Conservation (phyloP, 768 basidiomycete species). For the Trametes maxima region DNA sequence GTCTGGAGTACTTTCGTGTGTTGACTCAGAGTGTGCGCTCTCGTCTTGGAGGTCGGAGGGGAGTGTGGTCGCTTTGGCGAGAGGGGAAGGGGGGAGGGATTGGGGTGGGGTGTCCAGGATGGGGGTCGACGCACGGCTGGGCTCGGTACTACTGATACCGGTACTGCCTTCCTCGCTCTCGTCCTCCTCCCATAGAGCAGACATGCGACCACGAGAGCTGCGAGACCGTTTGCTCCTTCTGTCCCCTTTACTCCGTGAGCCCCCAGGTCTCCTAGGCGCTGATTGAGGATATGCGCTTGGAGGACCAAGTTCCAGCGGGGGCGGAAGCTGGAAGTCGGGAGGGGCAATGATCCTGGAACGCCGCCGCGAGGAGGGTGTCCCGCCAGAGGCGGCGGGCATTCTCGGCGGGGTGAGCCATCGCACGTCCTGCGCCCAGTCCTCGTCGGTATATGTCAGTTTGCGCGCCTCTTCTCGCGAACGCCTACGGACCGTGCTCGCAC, state of each 20-base stretch:
- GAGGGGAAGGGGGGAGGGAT: slow-evolving; percentile 17
- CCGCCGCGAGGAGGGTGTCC: slow-evolving; percentile 9
- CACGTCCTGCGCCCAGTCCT: slow-evolving; percentile 71
- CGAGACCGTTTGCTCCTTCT: slow-evolving; percentile 26
- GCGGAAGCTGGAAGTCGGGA: slow-evolving; percentile 18
- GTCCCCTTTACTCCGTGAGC: slow-evolving; percentile 21
- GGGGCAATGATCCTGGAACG: slow-evolving; percentile 7
- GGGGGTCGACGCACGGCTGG: slow-evolving; percentile 29
- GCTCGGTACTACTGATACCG: slow-evolving; percentile 28
- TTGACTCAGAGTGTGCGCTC: slow-evolving; percentile 19
- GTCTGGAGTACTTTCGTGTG: slow-evolving; percentile 27
- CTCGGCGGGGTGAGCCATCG: slow-evolving; percentile 56
- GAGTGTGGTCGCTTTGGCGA: slow-evolving; percentile 9
- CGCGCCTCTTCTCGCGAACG: slow-evolving; percentile 12
- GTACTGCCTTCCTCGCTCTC: slow-evolving; percentile 36
- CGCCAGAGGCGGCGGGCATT: slow-evolving; percentile 17
- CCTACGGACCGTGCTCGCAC: slow-evolving; percentile 13
- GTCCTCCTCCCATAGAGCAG: slow-evolving; percentile 42
- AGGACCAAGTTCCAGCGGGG: slow-evolving; percentile 8
- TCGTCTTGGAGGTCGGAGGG: slow-evolving; percentile 10
- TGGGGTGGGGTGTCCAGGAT: slow-evolving; percentile 22
- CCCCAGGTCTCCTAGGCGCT: not conserved
- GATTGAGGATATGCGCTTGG: not conserved
- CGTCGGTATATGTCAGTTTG: slow-evolving; percentile 43
- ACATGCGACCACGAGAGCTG: slow-evolving; percentile 36